phyloP scores from a whole-genome alignment of 2,329 filamentous ascomycete genomes.

The Clarireedia paspali region DNA sequence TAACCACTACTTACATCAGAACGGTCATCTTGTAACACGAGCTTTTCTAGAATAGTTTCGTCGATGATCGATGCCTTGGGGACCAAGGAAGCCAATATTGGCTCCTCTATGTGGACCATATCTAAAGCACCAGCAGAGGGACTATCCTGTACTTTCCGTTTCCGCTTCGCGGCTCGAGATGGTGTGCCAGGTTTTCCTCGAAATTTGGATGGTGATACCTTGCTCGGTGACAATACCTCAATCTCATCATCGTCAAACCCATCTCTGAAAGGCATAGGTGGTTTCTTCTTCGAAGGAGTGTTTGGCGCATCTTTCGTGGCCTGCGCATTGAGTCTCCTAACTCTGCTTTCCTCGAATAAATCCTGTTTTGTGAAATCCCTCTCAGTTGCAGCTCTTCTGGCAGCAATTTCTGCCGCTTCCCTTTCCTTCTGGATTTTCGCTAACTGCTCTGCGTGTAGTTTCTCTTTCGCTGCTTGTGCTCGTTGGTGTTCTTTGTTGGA shows the following conservation, averaged over 20 bases:
- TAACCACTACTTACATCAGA: conserved; percentile 29
- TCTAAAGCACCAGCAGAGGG: conserved; percentile 49
- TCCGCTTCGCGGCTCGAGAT: conserved; percentile 57
- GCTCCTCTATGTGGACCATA: conserved; percentile 20
- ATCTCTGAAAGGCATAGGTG: conserved; percentile 54
- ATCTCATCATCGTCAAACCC: conserved; percentile 61
- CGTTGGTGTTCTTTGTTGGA: conserved; percentile 53
- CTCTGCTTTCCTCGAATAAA: conserved; percentile 49
- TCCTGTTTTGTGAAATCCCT: conserved; percentile 68
- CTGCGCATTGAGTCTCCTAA: conserved; percentile 34
- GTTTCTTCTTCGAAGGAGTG: conserved; percentile 56
- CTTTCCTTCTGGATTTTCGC: conserved; percentile 56
- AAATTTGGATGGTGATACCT: conserved; percentile 39
- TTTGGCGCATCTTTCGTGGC: conserved; percentile 31
- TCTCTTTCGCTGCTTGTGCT: conserved; percentile 53
- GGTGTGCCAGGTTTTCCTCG: conserved; percentile 44
- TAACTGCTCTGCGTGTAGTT: conserved; percentile 55
- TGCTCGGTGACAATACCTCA: conserved; percentile 38
- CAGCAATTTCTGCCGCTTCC: conserved; percentile 56
- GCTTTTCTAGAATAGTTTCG: conserved; percentile 30
- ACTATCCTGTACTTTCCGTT: conserved; percentile 57
- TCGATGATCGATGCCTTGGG: conserved; percentile 20
- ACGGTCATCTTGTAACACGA: conserved; percentile 35
- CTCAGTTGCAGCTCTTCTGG: conserved; percentile 59
- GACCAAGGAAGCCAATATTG: not conserved